phyloP scores from a whole-genome alignment of 768 basidiomycete genomes.

The Mycena sanguinolenta region DNA sequence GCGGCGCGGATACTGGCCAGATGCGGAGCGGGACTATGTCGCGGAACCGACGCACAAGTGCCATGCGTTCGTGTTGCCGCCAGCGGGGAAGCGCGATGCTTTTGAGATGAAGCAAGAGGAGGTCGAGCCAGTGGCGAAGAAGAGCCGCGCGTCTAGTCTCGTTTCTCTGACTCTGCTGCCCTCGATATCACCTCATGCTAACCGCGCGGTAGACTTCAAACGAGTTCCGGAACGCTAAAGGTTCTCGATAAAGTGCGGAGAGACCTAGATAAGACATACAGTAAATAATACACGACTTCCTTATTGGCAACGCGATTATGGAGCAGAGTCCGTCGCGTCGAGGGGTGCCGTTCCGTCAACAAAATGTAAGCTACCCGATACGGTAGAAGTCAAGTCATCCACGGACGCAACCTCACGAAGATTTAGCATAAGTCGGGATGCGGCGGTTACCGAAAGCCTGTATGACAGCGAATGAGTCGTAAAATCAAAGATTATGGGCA shows the following conservation, averaged over 20 bases:
- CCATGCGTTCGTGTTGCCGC: too few relatives aligned
- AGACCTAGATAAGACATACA: not conserved
- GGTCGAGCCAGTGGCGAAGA: too few relatives aligned
- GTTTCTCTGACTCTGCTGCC: too few relatives aligned
- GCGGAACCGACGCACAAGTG: too few relatives aligned
- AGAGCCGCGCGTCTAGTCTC: too few relatives aligned
- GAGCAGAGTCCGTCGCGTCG: slow-evolving; percentile 10
- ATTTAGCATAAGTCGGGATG: slow-evolving; percentile 14
- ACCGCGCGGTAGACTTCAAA: not conserved
- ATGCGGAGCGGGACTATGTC: too few relatives aligned
- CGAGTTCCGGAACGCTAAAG: not conserved
- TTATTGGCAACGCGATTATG: slow-evolving; percentile 7
- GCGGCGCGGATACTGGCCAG: too few relatives aligned
- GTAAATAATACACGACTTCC: not conserved
- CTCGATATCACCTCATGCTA: too few relatives aligned
- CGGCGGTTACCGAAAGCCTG: slow-evolving; percentile 14
- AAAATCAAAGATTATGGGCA: slow-evolving; percentile 13
- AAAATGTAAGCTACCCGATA: slow-evolving; percentile 5
- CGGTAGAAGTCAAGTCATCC: slow-evolving; percentile 16
- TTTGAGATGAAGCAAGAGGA: too few relatives aligned
- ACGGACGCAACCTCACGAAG: slow-evolving; percentile 13
- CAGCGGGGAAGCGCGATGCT: too few relatives aligned
- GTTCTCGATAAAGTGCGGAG: not conserved
- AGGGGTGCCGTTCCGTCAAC: slow-evolving; percentile 8
- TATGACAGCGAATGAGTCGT: slow-evolving; percentile 6